Evolutionary conservation across 345 rosid genomes (phyloP), one percentile per base, ranked within the genome.

Genomic region (Gossypium stocksii): DNA sequence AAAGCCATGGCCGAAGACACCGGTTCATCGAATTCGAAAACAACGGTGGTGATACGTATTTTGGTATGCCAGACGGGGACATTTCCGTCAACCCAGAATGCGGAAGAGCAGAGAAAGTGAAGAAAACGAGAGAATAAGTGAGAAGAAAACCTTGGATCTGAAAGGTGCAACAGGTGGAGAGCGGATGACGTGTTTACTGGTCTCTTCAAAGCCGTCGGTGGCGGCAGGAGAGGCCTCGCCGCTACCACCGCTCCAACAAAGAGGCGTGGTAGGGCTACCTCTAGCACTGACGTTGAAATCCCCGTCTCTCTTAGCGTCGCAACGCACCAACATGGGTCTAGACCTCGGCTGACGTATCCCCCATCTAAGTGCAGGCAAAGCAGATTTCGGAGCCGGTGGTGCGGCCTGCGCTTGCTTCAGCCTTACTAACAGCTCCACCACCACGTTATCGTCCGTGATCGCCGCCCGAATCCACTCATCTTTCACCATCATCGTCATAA

Each of bases 381-480:
- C 76, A 68, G 79, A 79, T 5, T 78, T 81, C 46, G 75, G 41
- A 51, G 66, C 54, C 41, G 78, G 19, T 19, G 72, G 71, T 27
- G 82, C 73, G 17, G 79, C 77, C 71, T 78, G 82, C 15, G 84
- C 77, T 51, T 82, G 85, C 67, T 85, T 91, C 6, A 91, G 79
- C 57, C 91, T 79, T 16, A 89, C 11, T 19, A 93, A 86, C 19
- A 93, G 85, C 86, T 93, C 89, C 12, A 76, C 97, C 29, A 89
- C 98, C 58, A 91, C 78, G 20, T 53, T 75, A 80, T 86, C 90
- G 62, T 91, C 90, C 6, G 80, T 82, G 87, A 93, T 88, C 71
- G 98, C 98, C 45, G 90, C 82, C 43, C 51, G 77, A 46, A 93
- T 85, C 98, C 98, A 93, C 41, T 85, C 89, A 71, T 93, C 94